Conservation (phyloP, 1,284 basidiomycete species). For the Cutaneotrichosporon arboriforme region DNA sequence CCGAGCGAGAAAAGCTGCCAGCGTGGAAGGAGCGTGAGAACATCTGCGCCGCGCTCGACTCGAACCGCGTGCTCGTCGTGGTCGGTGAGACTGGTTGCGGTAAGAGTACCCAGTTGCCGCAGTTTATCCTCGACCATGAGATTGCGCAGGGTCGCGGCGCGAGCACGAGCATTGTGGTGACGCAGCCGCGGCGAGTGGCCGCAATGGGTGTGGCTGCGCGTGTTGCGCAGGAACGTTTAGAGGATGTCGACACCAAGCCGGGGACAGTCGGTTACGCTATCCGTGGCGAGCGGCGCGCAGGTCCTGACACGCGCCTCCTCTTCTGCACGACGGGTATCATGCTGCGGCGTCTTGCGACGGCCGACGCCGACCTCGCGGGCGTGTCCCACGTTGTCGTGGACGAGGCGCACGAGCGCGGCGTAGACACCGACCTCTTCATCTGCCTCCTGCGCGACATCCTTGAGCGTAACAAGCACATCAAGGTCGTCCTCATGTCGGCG, state of each 20-base stretch:
- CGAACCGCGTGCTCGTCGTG: constrained; percentile 68
- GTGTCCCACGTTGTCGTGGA: constrained; percentile 87
- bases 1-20: constrained; percentile 62
- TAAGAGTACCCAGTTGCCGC: constrained; percentile 72
- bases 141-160: constrained; percentile 62
- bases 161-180: constrained; percentile 72
- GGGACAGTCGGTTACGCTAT: constrained; percentile 84
- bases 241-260: constrained; percentile 55
- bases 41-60: constrained; percentile 60
- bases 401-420: constrained; percentile 86
- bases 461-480: constrained; percentile 63
- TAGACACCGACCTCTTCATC: constrained; percentile 83
- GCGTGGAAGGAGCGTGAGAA: constrained; percentile 63
- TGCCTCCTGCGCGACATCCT: constrained; percentile 77
- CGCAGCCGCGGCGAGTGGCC: constrained; percentile 83
- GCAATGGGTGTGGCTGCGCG: constrained; percentile 84
- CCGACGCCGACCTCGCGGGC: constrained; percentile 63
- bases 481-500: constrained; percentile 55
- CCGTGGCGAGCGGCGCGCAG: constrained; percentile 75
- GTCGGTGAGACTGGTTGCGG: constrained; percentile 82
- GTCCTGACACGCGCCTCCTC: constrained; percentile 64
- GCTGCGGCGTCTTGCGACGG: constrained; percentile 65
- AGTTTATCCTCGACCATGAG: constrained; percentile 77
- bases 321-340: constrained; percentile 94
- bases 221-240: constrained; percentile 76